Evolutionary conservation across 140 eudicot species (phyloP).

Genomic region (Flaveria floridana): DNA sequence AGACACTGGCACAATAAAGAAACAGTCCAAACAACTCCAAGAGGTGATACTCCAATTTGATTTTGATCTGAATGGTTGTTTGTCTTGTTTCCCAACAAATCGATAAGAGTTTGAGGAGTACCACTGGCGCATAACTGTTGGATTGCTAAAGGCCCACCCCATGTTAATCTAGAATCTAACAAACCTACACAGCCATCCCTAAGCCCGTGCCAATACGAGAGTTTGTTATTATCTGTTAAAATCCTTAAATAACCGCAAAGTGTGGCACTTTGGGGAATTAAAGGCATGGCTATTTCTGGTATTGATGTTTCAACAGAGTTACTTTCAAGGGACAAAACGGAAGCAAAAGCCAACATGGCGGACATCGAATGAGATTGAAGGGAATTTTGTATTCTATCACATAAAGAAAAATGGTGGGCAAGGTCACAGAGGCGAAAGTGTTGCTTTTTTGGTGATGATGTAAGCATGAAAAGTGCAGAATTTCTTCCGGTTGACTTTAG

Average conservation of each 20-base stretch:
- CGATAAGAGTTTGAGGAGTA: slow-evolving; percentile 73
- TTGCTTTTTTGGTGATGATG: slow-evolving; percentile 77
- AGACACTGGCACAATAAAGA: slow-evolving; percentile 81
- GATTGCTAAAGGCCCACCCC: slow-evolving; percentile 95
- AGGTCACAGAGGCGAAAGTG: slow-evolving; percentile 76
- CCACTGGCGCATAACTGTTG: slow-evolving; percentile 96
- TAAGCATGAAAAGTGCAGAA: slow-evolving; percentile 73
- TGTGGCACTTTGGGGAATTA: slow-evolving; percentile 86
- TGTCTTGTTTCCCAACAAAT: slow-evolving; percentile 52
- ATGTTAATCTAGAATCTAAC: slow-evolving; percentile 66
- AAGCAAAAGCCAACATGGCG: slow-evolving; percentile 91
- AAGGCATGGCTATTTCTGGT: slow-evolving; percentile 76
- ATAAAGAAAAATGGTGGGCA: slow-evolving; percentile 76
- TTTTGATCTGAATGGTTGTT: slow-evolving; percentile 28
- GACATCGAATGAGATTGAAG: slow-evolving; percentile 74
- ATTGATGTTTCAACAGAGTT: slow-evolving; percentile 53
- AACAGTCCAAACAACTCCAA: slow-evolving; percentile 87
- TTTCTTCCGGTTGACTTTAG: slow-evolving; percentile 77
- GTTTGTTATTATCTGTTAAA: slow-evolving; percentile 48
- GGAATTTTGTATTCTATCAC: slow-evolving; percentile 58
- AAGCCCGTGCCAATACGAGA: slow-evolving; percentile 81
- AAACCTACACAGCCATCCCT: slow-evolving; percentile 88
- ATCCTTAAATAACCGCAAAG: slow-evolving; percentile 71
- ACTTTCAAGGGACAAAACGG: slow-evolving; percentile 74
- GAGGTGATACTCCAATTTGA: slow-evolving; percentile 75